phyloP scores from a whole-genome alignment of 176 grass and related monocot species.

The Pontederia crassipes region DNA sequence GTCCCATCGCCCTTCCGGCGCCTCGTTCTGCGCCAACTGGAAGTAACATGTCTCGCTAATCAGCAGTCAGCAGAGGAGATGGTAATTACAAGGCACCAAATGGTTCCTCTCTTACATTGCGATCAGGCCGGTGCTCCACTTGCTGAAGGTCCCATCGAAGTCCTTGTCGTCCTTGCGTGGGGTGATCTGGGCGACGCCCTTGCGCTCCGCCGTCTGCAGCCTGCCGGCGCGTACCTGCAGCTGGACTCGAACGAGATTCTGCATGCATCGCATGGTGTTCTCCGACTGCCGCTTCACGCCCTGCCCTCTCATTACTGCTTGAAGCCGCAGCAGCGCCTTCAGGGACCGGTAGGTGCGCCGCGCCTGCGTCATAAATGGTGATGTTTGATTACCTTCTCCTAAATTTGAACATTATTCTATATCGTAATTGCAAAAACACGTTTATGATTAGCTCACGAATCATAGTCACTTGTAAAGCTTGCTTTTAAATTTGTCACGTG shows the following conservation, averaged over 20 bases:
- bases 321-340: slow-evolving; percentile 69
- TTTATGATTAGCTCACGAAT: no score
- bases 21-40: no score
- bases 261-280: slow-evolving; percentile 83
- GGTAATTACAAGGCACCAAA: not conserved
- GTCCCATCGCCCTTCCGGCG: no score
- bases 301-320: slow-evolving; percentile 52
- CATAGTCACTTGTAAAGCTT: no score
- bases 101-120: slow-evolving; percentile 8
- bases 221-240: slow-evolving; percentile 60
- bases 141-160: slow-evolving; percentile 15
- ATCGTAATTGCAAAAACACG: no score
- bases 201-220: slow-evolving; percentile 73
- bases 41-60: not conserved
- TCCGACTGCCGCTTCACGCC: slow-evolving; percentile 66
- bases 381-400: not conserved
- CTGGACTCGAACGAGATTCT: slow-evolving; percentile 75
- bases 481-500: no score
- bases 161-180: slow-evolving; percentile 22
- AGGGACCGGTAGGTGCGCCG: slow-evolving; percentile 69
- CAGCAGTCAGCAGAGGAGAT: not conserved
- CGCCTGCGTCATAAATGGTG: slow-evolving; percentile 24
- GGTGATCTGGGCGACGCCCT: slow-evolving; percentile 27
- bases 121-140: slow-evolving; percentile 15
- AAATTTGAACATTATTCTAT: no score